phyloP scores from a whole-genome alignment of 345 rosid species.

The Dovyalis caffra region DNA sequence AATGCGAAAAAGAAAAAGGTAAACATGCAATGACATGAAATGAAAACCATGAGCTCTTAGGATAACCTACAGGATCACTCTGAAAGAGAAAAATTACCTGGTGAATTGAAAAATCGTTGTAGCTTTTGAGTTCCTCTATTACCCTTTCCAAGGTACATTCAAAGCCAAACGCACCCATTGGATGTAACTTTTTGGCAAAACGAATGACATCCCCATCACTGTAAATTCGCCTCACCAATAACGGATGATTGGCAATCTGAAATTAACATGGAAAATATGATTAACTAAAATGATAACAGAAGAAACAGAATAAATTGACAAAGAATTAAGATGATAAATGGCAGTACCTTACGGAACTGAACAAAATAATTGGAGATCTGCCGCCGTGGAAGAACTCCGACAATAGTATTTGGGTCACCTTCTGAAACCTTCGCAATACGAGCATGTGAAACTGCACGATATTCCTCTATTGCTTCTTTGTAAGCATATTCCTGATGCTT shows the following conservation, averaged over 20 bases:
- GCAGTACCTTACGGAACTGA: conserved; percentile 85
- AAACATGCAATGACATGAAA: background rate
- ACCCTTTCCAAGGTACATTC: conserved; percentile 86
- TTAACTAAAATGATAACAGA: background rate
- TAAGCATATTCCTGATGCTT: conserved; percentile 74
- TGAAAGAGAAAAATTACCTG: conserved; percentile 48
- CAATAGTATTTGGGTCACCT: conserved; percentile 38
- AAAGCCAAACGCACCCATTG: conserved; percentile 81
- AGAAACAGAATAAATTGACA: background rate
- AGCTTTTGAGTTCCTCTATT: conserved; percentile 75
- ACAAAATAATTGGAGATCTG: conserved; percentile 91
- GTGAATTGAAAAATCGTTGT: conserved; percentile 85
- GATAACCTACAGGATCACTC: background rate
- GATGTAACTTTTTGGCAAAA: conserved; percentile 74
- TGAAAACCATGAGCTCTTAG: background rate
- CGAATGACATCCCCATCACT: conserved; percentile 68
- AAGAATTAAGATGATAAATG: background rate
- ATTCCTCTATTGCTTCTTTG: conserved; percentile 87
- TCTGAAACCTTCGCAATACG: conserved; percentile 59
- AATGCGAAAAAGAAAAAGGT: too few species aligned
- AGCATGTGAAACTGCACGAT: conserved; percentile 73
- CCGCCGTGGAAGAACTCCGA: conserved; percentile 67
- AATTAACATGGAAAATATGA: conserved; percentile 5
- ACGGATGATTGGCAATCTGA: conserved; percentile 98
- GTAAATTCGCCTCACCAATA: conserved; percentile 82